Evolutionary conservation across 2,329 filamentous ascomycete genomes (phyloP), one percentile per base, ranked within the genome.

Genomic region (Aureobasidium sp.): DNA sequence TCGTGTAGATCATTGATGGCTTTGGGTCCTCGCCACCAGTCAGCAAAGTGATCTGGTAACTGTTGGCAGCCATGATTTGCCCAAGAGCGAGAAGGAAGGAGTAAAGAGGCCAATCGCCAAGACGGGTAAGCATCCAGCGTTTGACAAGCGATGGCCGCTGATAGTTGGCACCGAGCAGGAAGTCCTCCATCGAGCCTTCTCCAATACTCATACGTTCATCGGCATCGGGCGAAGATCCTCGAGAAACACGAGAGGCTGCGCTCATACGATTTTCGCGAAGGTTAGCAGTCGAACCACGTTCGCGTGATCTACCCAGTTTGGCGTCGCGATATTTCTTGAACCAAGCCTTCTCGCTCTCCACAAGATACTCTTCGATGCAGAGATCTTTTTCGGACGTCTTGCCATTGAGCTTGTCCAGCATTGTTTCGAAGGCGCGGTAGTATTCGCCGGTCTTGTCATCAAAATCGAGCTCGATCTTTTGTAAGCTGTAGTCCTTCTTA

Each of bases 271-370:
- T 45, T 6, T 30, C 21, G n/a, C 25, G 53, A 10, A 44, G 58
- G 70, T 72, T 42, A 71, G 75, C 21, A 72, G 74, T 47, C 45
- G 74, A 53, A 66, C 67, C 44, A 62, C 64, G 61, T 61, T 69
- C 5, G 65, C 69, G 15, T 64, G 67, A 57, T 69, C 68, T 7
- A 67, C 72, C 36, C 69, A 75, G 41, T 78, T 78, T 44, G 81
- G 82, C 62, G 86, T 79, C 69, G 82, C 83, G 50, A 81, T 83
- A 65, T 83, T 77, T 58, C 83, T 78, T 76, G 68, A 85, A 88
- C 86, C 86, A 88, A 64, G 84, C 79, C 75, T 86, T 87, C 71
- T 88, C 85, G 29, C 83, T 85, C 68, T 83, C 83, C 63, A 82
- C 79, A 15, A 88, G 74, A 69, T 83, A 88, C 47, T 85, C 79